Conservation (phyloP, 2,329 filamentous ascomycete genomes). For the Dothistroma septosporum region DNA sequence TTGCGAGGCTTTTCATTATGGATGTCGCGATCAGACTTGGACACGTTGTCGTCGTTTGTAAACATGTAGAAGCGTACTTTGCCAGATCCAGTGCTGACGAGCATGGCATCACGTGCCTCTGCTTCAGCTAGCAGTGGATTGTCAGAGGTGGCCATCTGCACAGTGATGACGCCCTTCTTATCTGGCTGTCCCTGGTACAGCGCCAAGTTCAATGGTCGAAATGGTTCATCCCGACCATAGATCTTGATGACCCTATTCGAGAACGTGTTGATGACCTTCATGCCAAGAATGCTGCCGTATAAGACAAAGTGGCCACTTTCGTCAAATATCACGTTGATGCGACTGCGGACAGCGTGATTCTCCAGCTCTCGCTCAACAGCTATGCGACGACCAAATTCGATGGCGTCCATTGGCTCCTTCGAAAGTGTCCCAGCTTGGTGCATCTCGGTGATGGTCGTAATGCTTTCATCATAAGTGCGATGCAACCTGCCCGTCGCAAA, state of each 20-base stretch:
- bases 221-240: constrained; percentile 84
- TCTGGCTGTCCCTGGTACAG: constrained; percentile 94
- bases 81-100: constrained; percentile 75
- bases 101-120: constrained; percentile 82
- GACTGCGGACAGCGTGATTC: constrained; percentile 60
- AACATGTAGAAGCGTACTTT: constrained; percentile 98
- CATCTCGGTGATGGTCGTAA: constrained; percentile 86
- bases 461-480: constrained; percentile 90
- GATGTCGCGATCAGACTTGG: constrained; percentile 80
- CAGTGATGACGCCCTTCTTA: constrained; percentile 87
- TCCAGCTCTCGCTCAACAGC: constrained; percentile 85
- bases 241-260: constrained; percentile 89
- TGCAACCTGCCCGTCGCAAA: constrained; percentile 84
- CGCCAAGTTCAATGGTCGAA: constrained; percentile 75
- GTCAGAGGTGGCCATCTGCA: constrained; percentile 92
- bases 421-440: constrained; percentile 81
- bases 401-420: constrained; percentile 73
- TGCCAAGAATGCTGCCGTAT: constrained; percentile 85
- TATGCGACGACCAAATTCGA: constrained; percentile 86
- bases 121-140: constrained; percentile 93
- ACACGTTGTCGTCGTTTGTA: constrained; percentile 79
- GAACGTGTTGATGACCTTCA: constrained; percentile 93
- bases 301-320: constrained; percentile 93
- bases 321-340: constrained; percentile 87
- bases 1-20: constrained; percentile 88